Evolutionary conservation across 768 basidiomycete species (phyloP).

Genomic region (Hericium rajendrae): DNA sequence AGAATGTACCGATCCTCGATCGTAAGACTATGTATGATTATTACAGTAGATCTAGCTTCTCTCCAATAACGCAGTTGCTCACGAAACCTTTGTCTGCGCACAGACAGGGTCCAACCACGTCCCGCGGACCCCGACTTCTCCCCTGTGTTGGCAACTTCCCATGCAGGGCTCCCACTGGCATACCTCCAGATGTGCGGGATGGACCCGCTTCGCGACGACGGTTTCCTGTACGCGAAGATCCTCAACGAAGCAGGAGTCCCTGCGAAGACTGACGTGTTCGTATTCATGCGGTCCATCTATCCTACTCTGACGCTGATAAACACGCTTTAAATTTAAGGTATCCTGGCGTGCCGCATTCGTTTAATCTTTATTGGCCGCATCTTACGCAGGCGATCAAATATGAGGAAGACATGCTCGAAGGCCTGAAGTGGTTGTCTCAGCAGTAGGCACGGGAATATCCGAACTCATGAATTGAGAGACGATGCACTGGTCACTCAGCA

Average conservation of each 20-base stretch:
- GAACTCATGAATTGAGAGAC: too few species aligned
- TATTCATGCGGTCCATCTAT: background rate
- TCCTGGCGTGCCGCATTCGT: slow-evolving; percentile 4
- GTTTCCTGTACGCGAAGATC: slow-evolving; percentile 1
- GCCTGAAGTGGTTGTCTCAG: background rate
- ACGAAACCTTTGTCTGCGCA: too few species aligned
- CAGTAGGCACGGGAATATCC: background rate
- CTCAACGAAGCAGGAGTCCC: background rate
- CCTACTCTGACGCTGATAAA: background rate
- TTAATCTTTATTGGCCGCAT: background rate
- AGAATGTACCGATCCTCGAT: background rate
- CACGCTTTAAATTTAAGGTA: background rate
- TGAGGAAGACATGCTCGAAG: background rate
- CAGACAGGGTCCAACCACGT: background rate
- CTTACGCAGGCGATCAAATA: background rate
- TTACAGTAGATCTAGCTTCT: background rate
- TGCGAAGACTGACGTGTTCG: background rate
- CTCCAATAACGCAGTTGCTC: too few species aligned
- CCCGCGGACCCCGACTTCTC: background rate
- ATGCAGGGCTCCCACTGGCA: background rate
- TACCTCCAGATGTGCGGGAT: background rate
- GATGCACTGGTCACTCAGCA: too few species aligned
- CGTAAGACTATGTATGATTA: background rate
- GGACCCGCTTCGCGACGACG: slow-evolving; percentile 2
- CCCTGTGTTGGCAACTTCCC: background rate